phyloP scores from a whole-genome alignment of 2,329 filamentous ascomycete species.

The Penicillium sclerotiorum region DNA sequence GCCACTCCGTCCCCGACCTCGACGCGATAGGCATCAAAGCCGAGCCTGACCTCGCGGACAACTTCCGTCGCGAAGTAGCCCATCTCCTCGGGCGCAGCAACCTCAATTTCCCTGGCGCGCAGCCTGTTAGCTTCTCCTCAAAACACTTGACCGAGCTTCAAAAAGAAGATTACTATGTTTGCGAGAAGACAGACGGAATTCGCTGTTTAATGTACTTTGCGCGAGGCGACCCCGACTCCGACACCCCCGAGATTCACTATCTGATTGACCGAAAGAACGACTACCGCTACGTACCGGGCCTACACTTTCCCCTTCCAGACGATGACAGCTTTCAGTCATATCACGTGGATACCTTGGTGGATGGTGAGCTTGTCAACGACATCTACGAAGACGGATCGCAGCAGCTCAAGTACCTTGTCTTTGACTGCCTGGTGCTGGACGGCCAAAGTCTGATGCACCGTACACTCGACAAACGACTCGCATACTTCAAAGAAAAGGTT shows the following conservation, averaged over 20 bases:
- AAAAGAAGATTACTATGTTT: constrained; percentile 88
- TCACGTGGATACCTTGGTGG: constrained; percentile 79
- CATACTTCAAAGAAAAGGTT: constrained; percentile 78
- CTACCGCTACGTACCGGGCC: constrained; percentile 79
- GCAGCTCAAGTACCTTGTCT: constrained; percentile 84
- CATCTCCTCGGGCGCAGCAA: constrained; percentile 70
- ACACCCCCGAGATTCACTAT: constrained; percentile 74
- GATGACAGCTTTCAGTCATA: constrained; percentile 64
- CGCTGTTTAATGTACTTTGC: constrained; percentile 93
- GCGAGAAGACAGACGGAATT: constrained; percentile 97
- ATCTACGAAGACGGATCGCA: constrained; percentile 66
- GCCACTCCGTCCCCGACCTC: constrained; percentile 45
- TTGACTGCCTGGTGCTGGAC: constrained; percentile 87
- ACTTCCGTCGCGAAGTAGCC: constrained; percentile 74
- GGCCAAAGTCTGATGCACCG: constrained; percentile 73
- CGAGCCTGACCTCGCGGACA: constrained; percentile 59
- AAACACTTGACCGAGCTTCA: constrained; percentile 82
- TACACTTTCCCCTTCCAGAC: constrained; percentile 78
- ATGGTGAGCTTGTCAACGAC: constrained; percentile 92
- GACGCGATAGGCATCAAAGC: constrained; percentile 63
- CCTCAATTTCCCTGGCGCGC: constrained; percentile 79
- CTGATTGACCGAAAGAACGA: constrained; percentile 98
- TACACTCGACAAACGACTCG: constrained; percentile 84
- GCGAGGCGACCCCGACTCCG: constrained; percentile 53
- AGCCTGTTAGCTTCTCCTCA: constrained; percentile 88